These are phyloP conservation scores for Bisporella sp. DNA, from an alignment of 2,329 filamentous ascomycete species.

Conservation along the genomic window DNA sequence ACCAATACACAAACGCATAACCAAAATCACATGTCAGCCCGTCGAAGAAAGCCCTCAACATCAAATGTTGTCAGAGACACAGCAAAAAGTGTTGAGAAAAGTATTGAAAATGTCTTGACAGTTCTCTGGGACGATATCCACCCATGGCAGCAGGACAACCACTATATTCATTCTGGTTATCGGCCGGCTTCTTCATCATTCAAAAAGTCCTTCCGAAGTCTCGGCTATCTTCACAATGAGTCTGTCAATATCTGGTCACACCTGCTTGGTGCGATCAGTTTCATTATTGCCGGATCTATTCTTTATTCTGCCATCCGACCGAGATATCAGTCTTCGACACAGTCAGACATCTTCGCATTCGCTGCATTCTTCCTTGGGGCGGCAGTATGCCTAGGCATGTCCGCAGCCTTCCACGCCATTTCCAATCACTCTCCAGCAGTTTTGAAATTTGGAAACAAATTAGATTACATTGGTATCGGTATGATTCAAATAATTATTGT, in stretches of 20 bases:
- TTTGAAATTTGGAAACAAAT: conserved; percentile 78
- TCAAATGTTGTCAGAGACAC: conserved; percentile 17
- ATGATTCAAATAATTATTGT: too few species aligned
- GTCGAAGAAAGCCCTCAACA: conserved; percentile 20
- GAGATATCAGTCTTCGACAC: conserved; percentile 56
- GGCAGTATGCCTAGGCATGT: conserved; percentile 68
- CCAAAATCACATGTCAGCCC: conserved; percentile 15
- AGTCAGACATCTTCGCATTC: conserved; percentile 64
- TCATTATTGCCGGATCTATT: conserved; percentile 42
- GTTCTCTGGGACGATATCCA: conserved; percentile 45
- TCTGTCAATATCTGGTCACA: conserved; percentile 69
- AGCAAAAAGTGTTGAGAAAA: conserved; percentile 20
- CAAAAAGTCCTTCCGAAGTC: conserved; percentile 45
- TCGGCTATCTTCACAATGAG: conserved; percentile 55
- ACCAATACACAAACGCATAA: too few species aligned
- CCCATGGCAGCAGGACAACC: conserved; percentile 56
- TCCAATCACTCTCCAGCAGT: conserved; percentile 77
- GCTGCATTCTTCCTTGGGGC: conserved; percentile 74
- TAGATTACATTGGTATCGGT: conserved; percentile 85
- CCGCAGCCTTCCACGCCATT: conserved; percentile 77
- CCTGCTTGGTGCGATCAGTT: conserved; percentile 56
- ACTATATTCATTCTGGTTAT: conserved; percentile 61
- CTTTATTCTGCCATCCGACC: conserved; percentile 53
- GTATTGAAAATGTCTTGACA: conserved; percentile 32
- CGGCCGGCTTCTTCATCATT: conserved; percentile 57